Conservation (phyloP, 345 rosid genomes). For the Streptanthus diversifolius region DNA sequence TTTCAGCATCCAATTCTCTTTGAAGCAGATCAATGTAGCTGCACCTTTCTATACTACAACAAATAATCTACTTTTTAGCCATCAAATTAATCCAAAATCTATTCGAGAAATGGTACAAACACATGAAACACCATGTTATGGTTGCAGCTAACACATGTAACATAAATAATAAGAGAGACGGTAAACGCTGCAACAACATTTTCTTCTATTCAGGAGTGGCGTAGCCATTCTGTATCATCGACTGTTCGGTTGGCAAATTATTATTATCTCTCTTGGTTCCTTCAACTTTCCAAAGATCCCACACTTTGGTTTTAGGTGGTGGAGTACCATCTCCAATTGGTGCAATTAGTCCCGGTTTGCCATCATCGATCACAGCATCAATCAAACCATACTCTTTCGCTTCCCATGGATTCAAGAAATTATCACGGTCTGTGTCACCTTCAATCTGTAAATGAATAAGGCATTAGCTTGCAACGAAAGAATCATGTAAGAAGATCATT, state of each 20-base stretch:
- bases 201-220: constrained; percentile 24
- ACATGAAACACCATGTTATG: not conserved
- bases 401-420: constrained; percentile 92
- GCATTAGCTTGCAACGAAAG: not conserved
- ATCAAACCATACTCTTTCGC: constrained; percentile 89
- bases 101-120: constrained; percentile 15
- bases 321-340: constrained; percentile 60
- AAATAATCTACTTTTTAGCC: not conserved
- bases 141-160: not conserved
- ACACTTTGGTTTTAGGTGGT: constrained; percentile 65
- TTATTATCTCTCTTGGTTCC: constrained; percentile 58
- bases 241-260: constrained; percentile 57
- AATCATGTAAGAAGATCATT: not conserved
- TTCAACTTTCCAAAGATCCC: constrained; percentile 74
- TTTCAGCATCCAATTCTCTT: not conserved
- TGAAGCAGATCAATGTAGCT: not conserved
- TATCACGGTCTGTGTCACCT: constrained; percentile 72
- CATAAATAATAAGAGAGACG: not conserved
- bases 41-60: not conserved
- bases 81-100: constrained; percentile 13
- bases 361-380: constrained; percentile 83
- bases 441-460: constrained; percentile 49
- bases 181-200: constrained; percentile 15
- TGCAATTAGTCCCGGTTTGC: constrained; percentile 89
- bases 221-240: constrained; percentile 29